Percentiles rank a stretch among this genome's conserved stretches.
phyloP scores from a whole-genome alignment of 305 asterid genomes.

The Plantago rigida region DNA sequence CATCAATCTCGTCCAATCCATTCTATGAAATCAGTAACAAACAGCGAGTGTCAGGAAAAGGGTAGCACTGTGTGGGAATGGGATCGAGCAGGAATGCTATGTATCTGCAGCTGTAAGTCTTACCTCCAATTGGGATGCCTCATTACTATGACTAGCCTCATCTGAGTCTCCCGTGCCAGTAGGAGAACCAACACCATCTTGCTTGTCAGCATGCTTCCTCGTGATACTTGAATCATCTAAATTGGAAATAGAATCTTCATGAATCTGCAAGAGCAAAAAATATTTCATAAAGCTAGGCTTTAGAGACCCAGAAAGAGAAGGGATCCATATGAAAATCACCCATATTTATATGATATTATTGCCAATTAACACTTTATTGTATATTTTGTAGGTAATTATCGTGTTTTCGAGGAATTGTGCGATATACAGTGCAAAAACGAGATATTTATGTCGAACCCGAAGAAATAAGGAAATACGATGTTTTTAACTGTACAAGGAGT shows the following conservation, averaged over 20 bases:
- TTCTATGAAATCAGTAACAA: slow-evolving; percentile 31
- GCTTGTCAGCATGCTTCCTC: slow-evolving; percentile 6
- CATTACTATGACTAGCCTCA: slow-evolving; percentile 34
- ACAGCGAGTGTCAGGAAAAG: slow-evolving; percentile 16
- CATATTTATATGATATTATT: too few relatives aligned
- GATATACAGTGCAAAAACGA: too few relatives aligned
- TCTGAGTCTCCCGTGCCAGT: slow-evolving; percentile 34
- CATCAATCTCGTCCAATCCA: slow-evolving; percentile 49
- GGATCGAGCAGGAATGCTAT: slow-evolving; percentile 9
- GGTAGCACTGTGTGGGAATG: slow-evolving; percentile 17
- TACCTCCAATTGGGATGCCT: slow-evolving; percentile 45
- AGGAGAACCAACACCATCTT: slow-evolving; percentile 47
- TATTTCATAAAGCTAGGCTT: slow-evolving; percentile 13
- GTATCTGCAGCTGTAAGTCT: slow-evolving; percentile 13
- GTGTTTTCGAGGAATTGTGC: too few relatives aligned
- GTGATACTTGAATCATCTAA: too few relatives aligned
- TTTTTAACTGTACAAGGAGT: too few relatives aligned
- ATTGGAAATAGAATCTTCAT: slow-evolving; percentile 38
- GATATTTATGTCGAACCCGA: too few relatives aligned
- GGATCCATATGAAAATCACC: slow-evolving; percentile 17
- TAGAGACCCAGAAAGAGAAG: slow-evolving; percentile 21
- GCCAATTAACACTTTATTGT: too few relatives aligned
- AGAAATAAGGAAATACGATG: too few relatives aligned
- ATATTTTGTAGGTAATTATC: too few relatives aligned
- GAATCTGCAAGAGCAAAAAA: slow-evolving; percentile 50